phyloP scores from a whole-genome alignment of 257 asterid genomes.

The Petrea volubilis region DNA sequence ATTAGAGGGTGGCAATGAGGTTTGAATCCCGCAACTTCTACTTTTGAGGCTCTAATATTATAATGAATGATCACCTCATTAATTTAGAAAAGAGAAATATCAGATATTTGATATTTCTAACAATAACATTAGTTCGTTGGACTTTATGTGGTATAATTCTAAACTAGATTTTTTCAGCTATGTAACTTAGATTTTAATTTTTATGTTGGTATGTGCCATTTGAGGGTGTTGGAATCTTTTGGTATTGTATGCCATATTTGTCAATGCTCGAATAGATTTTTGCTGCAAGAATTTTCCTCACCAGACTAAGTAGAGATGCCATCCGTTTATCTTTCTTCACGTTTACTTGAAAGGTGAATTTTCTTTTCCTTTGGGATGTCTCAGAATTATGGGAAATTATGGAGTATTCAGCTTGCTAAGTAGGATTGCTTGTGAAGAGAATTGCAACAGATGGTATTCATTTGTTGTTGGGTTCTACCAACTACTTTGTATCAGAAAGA shows the following conservation, averaged over 20 bases:
- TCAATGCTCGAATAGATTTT: background rate
- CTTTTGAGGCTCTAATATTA: too few species aligned
- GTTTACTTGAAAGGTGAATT: background rate
- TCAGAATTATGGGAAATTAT: too few species aligned
- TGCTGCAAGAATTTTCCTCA: background rate
- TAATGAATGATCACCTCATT: too few species aligned
- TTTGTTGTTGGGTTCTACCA: conserved; percentile 1
- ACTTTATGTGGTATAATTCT: background rate
- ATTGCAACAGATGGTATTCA: background rate
- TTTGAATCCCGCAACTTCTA: too few species aligned
- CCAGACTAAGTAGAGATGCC: background rate
- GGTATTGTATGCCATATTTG: background rate
- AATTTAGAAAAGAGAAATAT: too few species aligned
- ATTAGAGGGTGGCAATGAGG: too few species aligned
- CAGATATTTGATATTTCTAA: too few species aligned
- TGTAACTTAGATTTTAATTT: background rate
- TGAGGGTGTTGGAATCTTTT: background rate
- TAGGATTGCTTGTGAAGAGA: background rate
- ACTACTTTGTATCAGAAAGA: background rate
- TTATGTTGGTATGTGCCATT: background rate
- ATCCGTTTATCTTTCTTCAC: background rate
- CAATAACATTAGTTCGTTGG: background rate
- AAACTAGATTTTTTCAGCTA: background rate
- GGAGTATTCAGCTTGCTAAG: conserved; percentile 1
- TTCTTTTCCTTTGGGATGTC: too few species aligned